These are phyloP conservation scores for Cocos nucifera DNA, from an alignment of 176 grass and related monocot genomes.

Conservation along the genomic window DNA sequence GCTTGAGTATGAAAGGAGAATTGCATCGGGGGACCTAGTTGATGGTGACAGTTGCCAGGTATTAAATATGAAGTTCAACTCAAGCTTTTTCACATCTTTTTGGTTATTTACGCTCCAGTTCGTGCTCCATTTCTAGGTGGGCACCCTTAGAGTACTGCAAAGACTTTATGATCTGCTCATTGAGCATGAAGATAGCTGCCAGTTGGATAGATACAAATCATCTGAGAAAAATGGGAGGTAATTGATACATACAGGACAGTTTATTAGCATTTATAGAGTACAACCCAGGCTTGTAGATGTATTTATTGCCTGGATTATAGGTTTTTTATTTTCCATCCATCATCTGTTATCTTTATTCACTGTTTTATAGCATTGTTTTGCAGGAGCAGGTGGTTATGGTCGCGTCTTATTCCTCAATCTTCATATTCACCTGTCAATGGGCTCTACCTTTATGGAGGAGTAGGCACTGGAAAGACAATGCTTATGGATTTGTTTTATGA, in stretches of 20 bases:
- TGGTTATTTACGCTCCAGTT: slow-evolving; percentile 1
- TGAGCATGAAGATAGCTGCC: slow-evolving; percentile 52
- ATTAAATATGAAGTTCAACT: background rate
- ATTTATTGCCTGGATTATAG: too few species aligned
- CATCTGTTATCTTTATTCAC: too few species aligned
- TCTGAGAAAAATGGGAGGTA: slow-evolving; percentile 70
- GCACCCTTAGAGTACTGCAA: slow-evolving; percentile 68
- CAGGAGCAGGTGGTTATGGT: slow-evolving; percentile 77
- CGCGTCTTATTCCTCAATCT: slow-evolving; percentile 54
- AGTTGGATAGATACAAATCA: slow-evolving; percentile 71
- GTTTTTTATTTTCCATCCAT: too few species aligned
- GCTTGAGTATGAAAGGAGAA: slow-evolving; percentile 69
- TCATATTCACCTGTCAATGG: slow-evolving; percentile 56
- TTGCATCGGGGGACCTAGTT: slow-evolving; percentile 60
- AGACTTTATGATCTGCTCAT: slow-evolving; percentile 68
- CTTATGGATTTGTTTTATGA: slow-evolving; percentile 91
- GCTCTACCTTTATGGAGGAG: slow-evolving; percentile 80
- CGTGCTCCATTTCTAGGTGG: slow-evolving; percentile 40
- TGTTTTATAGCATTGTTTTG: too few species aligned
- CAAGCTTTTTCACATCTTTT: background rate
- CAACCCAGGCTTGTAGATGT: too few species aligned
- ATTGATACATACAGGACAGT: background rate
- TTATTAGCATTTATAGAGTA: too few species aligned
- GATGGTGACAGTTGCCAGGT: slow-evolving; percentile 90
- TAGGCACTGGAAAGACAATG: slow-evolving; percentile 91